Conservation (phyloP, 495 filamentous ascomycete species). For the Penicillium salamii region DNA sequence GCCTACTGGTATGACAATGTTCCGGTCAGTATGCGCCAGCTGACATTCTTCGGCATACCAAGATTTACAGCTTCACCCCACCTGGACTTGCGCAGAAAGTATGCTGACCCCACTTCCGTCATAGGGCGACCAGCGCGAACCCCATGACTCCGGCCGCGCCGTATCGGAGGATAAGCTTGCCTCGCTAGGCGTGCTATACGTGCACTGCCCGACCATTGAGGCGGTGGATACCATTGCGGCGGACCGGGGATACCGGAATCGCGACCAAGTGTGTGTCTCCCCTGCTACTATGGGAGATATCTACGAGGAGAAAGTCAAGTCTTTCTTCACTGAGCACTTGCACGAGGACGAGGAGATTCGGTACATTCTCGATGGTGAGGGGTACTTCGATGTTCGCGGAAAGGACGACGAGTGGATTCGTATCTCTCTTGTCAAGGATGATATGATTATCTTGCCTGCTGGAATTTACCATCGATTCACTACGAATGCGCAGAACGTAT, state of each 20-base stretch:
- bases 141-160: conserved; percentile 77
- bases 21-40: conserved; percentile 52
- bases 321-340: conserved; percentile 91
- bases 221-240: conserved; percentile 69
- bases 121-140: conserved; percentile 87
- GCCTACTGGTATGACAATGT: conserved; percentile 82
- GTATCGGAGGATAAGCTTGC: conserved; percentile 61
- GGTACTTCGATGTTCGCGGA: conserved; percentile 90
- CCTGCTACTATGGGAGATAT: conserved; percentile 79
- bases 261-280: conserved; percentile 88
- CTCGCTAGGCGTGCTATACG: conserved; percentile 76
- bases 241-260: conserved; percentile 85
- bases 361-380: conserved; percentile 87
- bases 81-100: not conserved
- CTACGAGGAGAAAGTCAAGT: conserved; percentile 83
- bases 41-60: not conserved
- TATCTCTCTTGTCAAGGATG: conserved; percentile 68
- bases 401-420: conserved; percentile 77
- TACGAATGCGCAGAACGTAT: conserved; percentile 84
- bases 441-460: conserved; percentile 85
- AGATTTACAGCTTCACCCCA: conserved; percentile 8
- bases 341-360: conserved; percentile 99
- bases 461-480: conserved; percentile 98
- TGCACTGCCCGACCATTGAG: conserved; percentile 58
- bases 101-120: conserved; percentile 13